These are phyloP conservation scores for Talaromyces sp. DNA, from an alignment of 2,329 filamentous ascomycete genomes.

Conservation along the genomic window DNA sequence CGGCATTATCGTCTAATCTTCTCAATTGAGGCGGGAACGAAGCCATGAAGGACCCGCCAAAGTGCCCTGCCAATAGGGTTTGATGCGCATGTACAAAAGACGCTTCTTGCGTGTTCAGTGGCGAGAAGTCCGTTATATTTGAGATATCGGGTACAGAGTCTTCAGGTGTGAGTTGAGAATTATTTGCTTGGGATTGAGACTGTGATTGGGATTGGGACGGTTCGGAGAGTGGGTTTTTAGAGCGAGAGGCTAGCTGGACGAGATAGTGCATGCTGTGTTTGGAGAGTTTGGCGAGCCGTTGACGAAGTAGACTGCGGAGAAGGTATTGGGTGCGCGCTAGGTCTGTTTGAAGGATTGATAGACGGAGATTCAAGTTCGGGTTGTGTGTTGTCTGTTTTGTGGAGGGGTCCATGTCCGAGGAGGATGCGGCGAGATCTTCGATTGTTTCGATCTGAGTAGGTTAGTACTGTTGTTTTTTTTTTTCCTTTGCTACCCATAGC, in stretches of 20 bases:
- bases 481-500: neutral
- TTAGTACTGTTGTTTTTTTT: neutral
- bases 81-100: conserved; percentile 86
- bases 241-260: conserved; percentile 27
- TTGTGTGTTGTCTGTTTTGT: conserved; percentile 69
- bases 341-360: conserved; percentile 96
- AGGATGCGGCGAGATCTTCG: conserved; percentile 59
- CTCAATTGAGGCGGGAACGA: conserved; percentile 79
- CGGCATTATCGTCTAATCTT: conserved; percentile 85
- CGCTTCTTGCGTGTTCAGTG: conserved; percentile 76
- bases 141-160: conserved; percentile 38
- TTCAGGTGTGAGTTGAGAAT: conserved; percentile 24
- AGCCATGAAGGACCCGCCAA: conserved; percentile 78
- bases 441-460: conserved; percentile 62
- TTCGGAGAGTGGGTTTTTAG: conserved; percentile 14
- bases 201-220: conserved; percentile 18
- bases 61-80: conserved; percentile 80
- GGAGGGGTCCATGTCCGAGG: conserved; percentile 41
- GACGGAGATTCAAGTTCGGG: conserved; percentile 84
- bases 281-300: conserved; percentile 76
- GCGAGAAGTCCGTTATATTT: conserved; percentile 48
- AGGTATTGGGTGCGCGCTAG: conserved; percentile 93
- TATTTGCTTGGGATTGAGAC: conserved; percentile 16
- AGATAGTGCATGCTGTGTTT: conserved; percentile 55
- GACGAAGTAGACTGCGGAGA: conserved; percentile 77